Evolutionary conservation across 1,139 yeast genomes (phyloP).

Genomic region (Kodamaea ohmeri): DNA sequence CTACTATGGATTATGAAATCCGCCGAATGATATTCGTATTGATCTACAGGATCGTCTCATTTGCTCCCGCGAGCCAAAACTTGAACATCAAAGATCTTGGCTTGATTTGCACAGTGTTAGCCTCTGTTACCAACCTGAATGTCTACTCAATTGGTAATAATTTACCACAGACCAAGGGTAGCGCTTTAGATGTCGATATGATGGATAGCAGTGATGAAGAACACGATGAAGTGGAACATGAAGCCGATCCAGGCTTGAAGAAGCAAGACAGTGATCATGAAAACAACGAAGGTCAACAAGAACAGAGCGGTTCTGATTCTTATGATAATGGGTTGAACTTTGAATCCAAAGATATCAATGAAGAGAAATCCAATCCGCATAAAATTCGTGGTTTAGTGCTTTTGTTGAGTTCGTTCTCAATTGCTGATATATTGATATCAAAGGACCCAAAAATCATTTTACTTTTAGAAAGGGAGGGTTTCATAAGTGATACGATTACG

Average conservation of each 20-base stretch:
- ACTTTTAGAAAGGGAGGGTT: slow-evolving; percentile 70
- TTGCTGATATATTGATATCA: slow-evolving; percentile 45
- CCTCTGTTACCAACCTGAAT: slow-evolving; percentile 69
- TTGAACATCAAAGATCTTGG: slow-evolving; percentile 25
- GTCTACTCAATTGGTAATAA: slow-evolving; percentile 28
- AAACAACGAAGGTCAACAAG: slow-evolving; percentile 4
- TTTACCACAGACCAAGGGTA: slow-evolving; percentile 7
- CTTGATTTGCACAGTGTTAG: slow-evolving; percentile 49
- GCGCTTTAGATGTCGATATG: slow-evolving; percentile 16
- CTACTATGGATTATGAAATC: slow-evolving; percentile 68
- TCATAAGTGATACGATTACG: slow-evolving; percentile 49
- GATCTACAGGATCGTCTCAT: slow-evolving; percentile 51
- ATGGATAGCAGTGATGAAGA: slow-evolving; percentile 11
- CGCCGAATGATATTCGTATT: slow-evolving; percentile 60
- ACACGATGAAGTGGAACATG: slow-evolving; percentile 13
- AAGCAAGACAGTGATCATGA: slow-evolving; percentile 9
- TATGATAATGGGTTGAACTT: neutral
- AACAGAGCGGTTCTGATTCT: neutral
- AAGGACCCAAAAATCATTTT: slow-evolving; percentile 46
- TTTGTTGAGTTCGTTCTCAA: slow-evolving; percentile 53
- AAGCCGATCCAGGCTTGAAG: slow-evolving; percentile 10
- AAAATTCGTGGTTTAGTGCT: slow-evolving; percentile 20
- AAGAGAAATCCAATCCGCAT: slow-evolving; percentile 7
- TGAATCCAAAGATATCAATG: slow-evolving; percentile 12
- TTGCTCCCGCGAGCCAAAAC: slow-evolving; percentile 18